Evolutionary conservation across 495 filamentous ascomycete species (phyloP), one percentile per base, ranked within the genome.

Genomic region (Hypoxylon crocopeplum): DNA sequence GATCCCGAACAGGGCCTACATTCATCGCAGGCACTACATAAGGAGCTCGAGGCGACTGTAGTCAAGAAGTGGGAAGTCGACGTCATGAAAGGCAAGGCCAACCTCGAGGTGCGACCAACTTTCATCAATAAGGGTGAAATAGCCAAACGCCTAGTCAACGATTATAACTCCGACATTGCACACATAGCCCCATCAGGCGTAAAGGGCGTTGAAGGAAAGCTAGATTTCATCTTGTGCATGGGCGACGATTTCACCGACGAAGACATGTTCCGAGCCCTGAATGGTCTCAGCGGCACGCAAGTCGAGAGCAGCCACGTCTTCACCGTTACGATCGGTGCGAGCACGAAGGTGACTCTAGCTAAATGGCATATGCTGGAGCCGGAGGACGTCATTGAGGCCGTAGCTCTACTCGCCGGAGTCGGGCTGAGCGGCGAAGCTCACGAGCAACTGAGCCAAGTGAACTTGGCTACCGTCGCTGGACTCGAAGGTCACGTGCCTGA

Each of bases 181-280:
- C 40, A 67, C 5, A 38, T 64, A 25, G 47, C 52, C 16, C 7
- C 44, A 19, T 21, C 53, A 10, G 39, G 12, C 19, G 49, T 17
- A 5, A 42, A 48, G 17, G 36, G n/a, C 16, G 41, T 48, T 7
- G 40, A 38, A 17, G 76, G 77, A 65, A 76, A 79, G 53, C 81
- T 91, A 0, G 89, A 90, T 21, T 96, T 97, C 60, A 86, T 93
- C 20, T 75, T 97, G 32, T 98, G 94, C 67, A 75, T 90, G 27
- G 94, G 94, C 17, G 94, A 98, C 72, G 94, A 98, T 64, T 94
- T 92, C 54, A 98, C 94, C 8, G 94, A 98, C 72, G 94, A 98
- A 82, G 94, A 94, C 88, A 85, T 77, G 83, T 84, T 84, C 82
- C 85, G 86, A 37, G 84, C 86, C 1, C 78, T 91, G 12, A 81